phyloP scores from a whole-genome alignment of 768 basidiomycete genomes.

The Lyophyllum semitale region DNA sequence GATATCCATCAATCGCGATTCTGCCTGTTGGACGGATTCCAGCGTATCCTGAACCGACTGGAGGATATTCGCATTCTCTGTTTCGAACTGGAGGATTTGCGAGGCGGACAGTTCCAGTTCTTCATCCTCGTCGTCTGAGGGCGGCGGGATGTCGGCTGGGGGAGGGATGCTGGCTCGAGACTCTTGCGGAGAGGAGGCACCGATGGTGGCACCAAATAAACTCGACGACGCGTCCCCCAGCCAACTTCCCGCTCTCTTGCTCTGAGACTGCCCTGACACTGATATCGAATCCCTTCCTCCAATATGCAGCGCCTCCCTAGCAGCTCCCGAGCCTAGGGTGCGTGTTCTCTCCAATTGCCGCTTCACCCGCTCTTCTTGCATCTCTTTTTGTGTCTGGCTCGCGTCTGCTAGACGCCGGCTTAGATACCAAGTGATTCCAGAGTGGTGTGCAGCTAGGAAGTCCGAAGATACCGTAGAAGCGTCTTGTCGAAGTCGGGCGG shows the following conservation, averaged over 20 bases:
- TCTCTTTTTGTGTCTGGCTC: slow-evolving; percentile 76
- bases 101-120: slow-evolving; percentile 82
- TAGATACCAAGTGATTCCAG: slow-evolving; percentile 92
- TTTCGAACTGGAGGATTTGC: slow-evolving; percentile 91
- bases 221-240: slow-evolving; percentile 59
- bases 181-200: slow-evolving; percentile 39
- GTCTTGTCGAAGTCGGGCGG: slow-evolving; percentile 66
- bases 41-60: slow-evolving; percentile 84
- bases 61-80: slow-evolving; percentile 86
- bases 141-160: slow-evolving; percentile 26
- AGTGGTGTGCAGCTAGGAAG: slow-evolving; percentile 87
- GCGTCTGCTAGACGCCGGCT: slow-evolving; percentile 77
- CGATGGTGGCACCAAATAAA: slow-evolving; percentile 63
- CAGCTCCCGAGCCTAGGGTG: slow-evolving; percentile 81
- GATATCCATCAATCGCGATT: slow-evolving; percentile 90
- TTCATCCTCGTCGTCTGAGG: slow-evolving; percentile 69
- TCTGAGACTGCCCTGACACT: slow-evolving; percentile 18
- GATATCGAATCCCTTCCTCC: slow-evolving; percentile 29
- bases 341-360: slow-evolving; percentile 83
- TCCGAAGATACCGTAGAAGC: slow-evolving; percentile 56
- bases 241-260: slow-evolving; percentile 49
- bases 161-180: slow-evolving; percentile 24
- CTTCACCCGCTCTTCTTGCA: slow-evolving; percentile 93
- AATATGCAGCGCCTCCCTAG: slow-evolving; percentile 58
- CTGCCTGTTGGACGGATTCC: slow-evolving; percentile 88